phyloP scores from a whole-genome alignment of 2,329 filamentous ascomycete species.

The Trichophyton equinum region DNA sequence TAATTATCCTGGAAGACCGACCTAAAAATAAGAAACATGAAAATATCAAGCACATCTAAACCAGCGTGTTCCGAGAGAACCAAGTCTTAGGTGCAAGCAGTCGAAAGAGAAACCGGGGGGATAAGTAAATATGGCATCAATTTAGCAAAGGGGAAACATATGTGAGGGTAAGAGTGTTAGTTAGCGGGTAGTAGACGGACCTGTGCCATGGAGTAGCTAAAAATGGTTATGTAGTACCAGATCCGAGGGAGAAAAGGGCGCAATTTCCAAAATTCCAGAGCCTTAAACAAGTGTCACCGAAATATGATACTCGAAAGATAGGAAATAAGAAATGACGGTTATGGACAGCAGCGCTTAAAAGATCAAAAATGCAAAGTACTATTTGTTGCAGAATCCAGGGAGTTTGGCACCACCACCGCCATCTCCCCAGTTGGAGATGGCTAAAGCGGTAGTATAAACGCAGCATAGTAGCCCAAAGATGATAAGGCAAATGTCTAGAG shows the following conservation, averaged over 20 bases:
- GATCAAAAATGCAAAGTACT: slow-evolving; percentile 1
- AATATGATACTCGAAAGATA: background rate
- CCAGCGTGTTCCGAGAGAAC: background rate
- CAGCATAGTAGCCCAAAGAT: slow-evolving; percentile 77
- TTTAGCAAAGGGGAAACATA: slow-evolving; percentile 10
- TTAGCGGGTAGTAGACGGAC: background rate
- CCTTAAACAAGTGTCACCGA: background rate
- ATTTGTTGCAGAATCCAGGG: slow-evolving; percentile 50
- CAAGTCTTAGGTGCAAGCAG: background rate
- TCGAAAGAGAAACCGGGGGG: background rate
- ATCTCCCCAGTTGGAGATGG: slow-evolving; percentile 71
- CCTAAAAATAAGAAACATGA: background rate
- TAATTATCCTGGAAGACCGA: background rate
- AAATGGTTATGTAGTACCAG: background rate
- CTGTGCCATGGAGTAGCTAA: background rate
- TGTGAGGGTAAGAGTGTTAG: background rate
- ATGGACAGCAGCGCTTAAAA: background rate
- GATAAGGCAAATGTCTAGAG: slow-evolving; percentile 62
- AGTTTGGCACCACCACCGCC: slow-evolving; percentile 38
- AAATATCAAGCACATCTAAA: background rate
- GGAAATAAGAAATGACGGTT: background rate
- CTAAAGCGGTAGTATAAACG: slow-evolving; percentile 81
- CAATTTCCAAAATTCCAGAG: background rate
- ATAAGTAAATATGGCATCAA: slow-evolving; percentile 3
- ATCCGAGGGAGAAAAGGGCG: background rate